These are phyloP conservation scores for Neofusicoccum laricinum DNA, from an alignment of 2,329 filamentous ascomycete species.

Conservation along the genomic window DNA sequence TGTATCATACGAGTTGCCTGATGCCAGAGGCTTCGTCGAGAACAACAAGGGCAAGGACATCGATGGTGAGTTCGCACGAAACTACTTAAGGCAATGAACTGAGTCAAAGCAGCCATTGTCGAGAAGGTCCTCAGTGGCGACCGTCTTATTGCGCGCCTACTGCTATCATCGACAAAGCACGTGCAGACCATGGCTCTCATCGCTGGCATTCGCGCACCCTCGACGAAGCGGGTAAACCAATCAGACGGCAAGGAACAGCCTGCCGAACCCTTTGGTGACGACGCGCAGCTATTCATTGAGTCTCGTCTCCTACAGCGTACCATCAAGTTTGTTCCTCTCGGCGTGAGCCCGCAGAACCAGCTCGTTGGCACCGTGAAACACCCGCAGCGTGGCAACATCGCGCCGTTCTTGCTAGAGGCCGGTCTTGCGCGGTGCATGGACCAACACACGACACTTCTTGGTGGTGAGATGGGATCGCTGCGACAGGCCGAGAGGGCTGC, in stretches of 20 bases:
- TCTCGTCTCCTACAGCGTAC: slow-evolving; percentile 79
- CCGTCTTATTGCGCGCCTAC: slow-evolving; percentile 77
- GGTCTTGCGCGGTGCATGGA: slow-evolving; percentile 92
- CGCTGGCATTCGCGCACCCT: slow-evolving; percentile 82
- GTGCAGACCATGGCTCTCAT: slow-evolving; percentile 84
- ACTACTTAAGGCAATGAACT: slow-evolving; percentile 15
- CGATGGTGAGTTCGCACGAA: slow-evolving; percentile 52
- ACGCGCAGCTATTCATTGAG: slow-evolving; percentile 86
- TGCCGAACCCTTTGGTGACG: slow-evolving; percentile 85
- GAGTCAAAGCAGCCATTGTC: slow-evolving; percentile 55
- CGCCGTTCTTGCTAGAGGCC: slow-evolving; percentile 82
- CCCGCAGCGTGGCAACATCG: slow-evolving; percentile 81
- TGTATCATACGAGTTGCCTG: slow-evolving; percentile 75
- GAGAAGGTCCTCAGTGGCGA: slow-evolving; percentile 92
- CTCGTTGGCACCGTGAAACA: slow-evolving; percentile 86
- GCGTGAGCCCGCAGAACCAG: slow-evolving; percentile 84
- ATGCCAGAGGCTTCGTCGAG: slow-evolving; percentile 72
- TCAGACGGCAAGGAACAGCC: slow-evolving; percentile 77
- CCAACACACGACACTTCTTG: slow-evolving; percentile 90
- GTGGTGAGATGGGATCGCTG: slow-evolving; percentile 79
- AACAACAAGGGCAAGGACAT: slow-evolving; percentile 82
- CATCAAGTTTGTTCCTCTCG: slow-evolving; percentile 78
- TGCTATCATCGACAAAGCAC: slow-evolving; percentile 80
- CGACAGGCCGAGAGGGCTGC: slow-evolving; percentile 84
- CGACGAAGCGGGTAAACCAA: slow-evolving; percentile 80